Evolutionary conservation across 148 eudicot genomes (phyloP).

Genomic region (Suaeda aralocaspica): DNA sequence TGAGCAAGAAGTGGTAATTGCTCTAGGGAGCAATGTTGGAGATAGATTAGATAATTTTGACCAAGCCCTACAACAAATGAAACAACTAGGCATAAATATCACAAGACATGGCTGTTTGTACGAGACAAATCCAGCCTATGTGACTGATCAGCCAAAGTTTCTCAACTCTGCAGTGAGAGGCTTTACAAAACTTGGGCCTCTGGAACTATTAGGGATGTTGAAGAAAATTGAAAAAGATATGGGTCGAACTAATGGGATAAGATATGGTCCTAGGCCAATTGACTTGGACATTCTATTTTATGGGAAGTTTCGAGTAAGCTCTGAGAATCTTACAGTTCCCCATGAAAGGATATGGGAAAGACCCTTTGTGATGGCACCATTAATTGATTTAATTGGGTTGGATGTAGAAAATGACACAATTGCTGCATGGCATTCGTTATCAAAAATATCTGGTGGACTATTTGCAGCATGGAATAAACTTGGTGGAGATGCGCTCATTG

Average conservation of each 20-base stretch:
- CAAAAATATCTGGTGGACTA: slow-evolving; percentile 52
- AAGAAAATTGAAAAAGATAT: slow-evolving; percentile 86
- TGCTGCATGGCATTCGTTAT: slow-evolving; percentile 61
- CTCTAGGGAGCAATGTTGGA: slow-evolving; percentile 93
- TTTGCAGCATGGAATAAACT: slow-evolving; percentile 86
- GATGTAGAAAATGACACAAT: slow-evolving; percentile 52
- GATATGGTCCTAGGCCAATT: slow-evolving; percentile 88
- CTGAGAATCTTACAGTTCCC: slow-evolving; percentile 66
- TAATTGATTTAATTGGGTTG: slow-evolving; percentile 65
- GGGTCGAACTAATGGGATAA: slow-evolving; percentile 78
- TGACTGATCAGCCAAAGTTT: slow-evolving; percentile 75
- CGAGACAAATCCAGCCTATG: slow-evolving; percentile 90
- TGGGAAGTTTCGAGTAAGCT: slow-evolving; percentile 50
- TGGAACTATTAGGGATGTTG: slow-evolving; percentile 53
- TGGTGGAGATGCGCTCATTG: slow-evolving; percentile 78
- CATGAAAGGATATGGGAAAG: slow-evolving; percentile 97
- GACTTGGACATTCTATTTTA: slow-evolving; percentile 86
- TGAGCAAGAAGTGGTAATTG: slow-evolving; percentile 83
- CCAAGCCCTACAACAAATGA: slow-evolving; percentile 64
- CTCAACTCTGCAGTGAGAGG: slow-evolving; percentile 92
- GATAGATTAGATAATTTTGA: slow-evolving; percentile 57
- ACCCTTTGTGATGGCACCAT: slow-evolving; percentile 89
- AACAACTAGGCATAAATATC: slow-evolving; percentile 59
- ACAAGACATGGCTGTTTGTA: slow-evolving; percentile 74
- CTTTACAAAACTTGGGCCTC: slow-evolving; percentile 69